phyloP scores from a whole-genome alignment of 2,329 filamentous ascomycete genomes.

The Sporothrix globosa region DNA sequence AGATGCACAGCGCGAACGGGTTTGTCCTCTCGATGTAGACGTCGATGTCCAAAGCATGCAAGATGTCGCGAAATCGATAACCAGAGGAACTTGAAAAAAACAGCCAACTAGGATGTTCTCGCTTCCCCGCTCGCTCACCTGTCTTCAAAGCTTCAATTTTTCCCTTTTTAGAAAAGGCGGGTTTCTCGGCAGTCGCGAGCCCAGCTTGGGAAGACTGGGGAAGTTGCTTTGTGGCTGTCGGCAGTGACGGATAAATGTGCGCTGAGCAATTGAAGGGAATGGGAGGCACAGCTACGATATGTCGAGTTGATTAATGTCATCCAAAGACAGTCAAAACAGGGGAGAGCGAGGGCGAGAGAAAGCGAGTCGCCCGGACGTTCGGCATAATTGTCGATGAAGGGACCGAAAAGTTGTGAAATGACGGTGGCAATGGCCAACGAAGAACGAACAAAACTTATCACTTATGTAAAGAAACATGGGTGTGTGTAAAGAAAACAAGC shows the following conservation, averaged over 20 bases:
- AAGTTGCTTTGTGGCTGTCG: neutral
- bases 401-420: neutral
- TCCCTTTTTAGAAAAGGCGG: neutral
- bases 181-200: neutral
- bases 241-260: neutral
- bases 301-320: neutral
- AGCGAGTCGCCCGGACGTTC: conserved; percentile 8
- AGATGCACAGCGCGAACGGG: conserved; percentile 12
- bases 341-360: neutral
- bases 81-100: neutral
- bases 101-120: neutral
- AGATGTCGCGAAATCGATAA: conserved; percentile 1
- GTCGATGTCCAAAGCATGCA: neutral
- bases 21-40: conserved; percentile 9
- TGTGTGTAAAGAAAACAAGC: neutral
- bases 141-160: neutral
- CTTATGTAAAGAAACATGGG: neutral
- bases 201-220: neutral
- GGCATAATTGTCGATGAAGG: neutral
- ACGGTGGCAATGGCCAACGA: neutral
- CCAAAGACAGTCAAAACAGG: too few species aligned
- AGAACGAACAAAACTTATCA: too few species aligned
- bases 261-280: neutral
- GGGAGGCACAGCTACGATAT: neutral
- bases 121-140: conserved; percentile 21